Conservation (phyloP, 148 eudicot genomes). For the Nepenthes gracilis region DNA sequence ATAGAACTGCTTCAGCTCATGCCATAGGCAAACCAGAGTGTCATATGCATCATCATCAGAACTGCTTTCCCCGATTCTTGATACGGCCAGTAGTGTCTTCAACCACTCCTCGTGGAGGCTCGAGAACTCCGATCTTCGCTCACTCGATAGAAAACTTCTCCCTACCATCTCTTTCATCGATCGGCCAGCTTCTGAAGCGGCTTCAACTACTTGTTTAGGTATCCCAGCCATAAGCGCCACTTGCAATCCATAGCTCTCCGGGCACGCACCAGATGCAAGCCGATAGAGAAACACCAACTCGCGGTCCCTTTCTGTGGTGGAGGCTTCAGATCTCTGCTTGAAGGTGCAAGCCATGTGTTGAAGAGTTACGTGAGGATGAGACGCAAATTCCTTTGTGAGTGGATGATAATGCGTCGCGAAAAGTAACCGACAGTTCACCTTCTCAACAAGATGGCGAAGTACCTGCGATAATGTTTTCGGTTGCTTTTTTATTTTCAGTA, state of each 20-base stretch:
- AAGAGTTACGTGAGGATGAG: conserved; percentile 71
- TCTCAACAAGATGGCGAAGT: conserved; percentile 86
- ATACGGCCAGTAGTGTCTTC: conserved; percentile 33
- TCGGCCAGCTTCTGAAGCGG: conserved; percentile 52
- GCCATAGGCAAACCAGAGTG: conserved; percentile 79
- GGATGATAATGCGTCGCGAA: conserved; percentile 98
- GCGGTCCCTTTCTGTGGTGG: conserved; percentile 19
- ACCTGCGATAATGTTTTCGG: conserved; percentile 31
- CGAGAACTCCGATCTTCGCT: conserved; percentile 74
- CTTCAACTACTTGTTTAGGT: conserved; percentile 60
- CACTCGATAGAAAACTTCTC: conserved; percentile 69
- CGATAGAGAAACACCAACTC: conserved; percentile 74
- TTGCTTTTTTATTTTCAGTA: not conserved
- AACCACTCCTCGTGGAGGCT: conserved; percentile 81
- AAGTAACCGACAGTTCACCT: conserved; percentile 78
- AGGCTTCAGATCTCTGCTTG: conserved; percentile 12
- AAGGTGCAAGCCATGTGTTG: conserved; percentile 92
- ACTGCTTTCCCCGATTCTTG: conserved; percentile 17
- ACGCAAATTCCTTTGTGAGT: conserved; percentile 84
- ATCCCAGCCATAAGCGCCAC: conserved; percentile 95
- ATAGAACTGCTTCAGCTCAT: conserved; percentile 55
- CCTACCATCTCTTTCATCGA: conserved; percentile 61
- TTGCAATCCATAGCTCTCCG: conserved; percentile 93
- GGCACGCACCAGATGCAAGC: conserved; percentile 79
- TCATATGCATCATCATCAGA: conserved; percentile 57